A percentile compares a stretch with the other conserved stretches of the same genome.
phyloP scores from a whole-genome alignment of 2,329 filamentous ascomycete species.

The Elsinoe australis region DNA sequence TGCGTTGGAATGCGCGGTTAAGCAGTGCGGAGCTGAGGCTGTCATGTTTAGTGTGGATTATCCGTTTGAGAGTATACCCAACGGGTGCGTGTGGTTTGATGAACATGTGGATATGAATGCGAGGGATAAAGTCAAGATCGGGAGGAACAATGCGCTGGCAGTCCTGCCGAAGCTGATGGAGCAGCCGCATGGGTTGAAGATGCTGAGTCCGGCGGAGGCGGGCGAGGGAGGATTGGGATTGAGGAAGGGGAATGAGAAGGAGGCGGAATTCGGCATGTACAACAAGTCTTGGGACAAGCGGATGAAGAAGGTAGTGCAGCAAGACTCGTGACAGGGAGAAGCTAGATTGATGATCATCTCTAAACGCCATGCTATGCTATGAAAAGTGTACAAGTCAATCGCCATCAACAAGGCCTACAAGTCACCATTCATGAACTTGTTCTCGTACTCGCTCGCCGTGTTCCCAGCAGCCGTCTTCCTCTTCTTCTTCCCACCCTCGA shows the following conservation, averaged over 20 bases:
- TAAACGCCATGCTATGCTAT: slow-evolving; percentile 5
- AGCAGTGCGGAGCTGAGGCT: slow-evolving; percentile 37
- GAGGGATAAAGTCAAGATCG: slow-evolving; percentile 39
- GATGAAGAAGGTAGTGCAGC: slow-evolving; percentile 5
- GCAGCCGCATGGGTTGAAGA: slow-evolving; percentile 7
- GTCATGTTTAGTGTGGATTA: slow-evolving; percentile 55
- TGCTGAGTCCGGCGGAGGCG: neutral
- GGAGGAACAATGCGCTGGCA: slow-evolving; percentile 4
- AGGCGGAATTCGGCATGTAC: slow-evolving; percentile 11
- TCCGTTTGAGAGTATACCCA: slow-evolving; percentile 47
- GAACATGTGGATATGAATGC: slow-evolving; percentile 45
- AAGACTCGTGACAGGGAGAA: slow-evolving; percentile 1
- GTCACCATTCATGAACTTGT: slow-evolving; percentile 24
- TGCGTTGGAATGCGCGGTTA: slow-evolving; percentile 40
- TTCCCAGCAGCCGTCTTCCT: slow-evolving; percentile 24
- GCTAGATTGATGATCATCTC: neutral
- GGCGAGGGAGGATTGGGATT: slow-evolving; percentile 1
- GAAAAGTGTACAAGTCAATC: neutral
- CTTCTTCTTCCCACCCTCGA: slow-evolving; percentile 28
- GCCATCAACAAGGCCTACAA: too few species aligned
- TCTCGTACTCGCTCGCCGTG: slow-evolving; percentile 29
- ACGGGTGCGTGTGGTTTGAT: slow-evolving; percentile 43
- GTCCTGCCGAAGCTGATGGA: slow-evolving; percentile 5
- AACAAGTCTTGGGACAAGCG: slow-evolving; percentile 7
- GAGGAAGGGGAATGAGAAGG: slow-evolving; percentile 7